These are phyloP conservation scores for Pseudogymnoascus sp. DNA, from an alignment of 2,329 filamentous ascomycete genomes.

Conservation along the genomic window DNA sequence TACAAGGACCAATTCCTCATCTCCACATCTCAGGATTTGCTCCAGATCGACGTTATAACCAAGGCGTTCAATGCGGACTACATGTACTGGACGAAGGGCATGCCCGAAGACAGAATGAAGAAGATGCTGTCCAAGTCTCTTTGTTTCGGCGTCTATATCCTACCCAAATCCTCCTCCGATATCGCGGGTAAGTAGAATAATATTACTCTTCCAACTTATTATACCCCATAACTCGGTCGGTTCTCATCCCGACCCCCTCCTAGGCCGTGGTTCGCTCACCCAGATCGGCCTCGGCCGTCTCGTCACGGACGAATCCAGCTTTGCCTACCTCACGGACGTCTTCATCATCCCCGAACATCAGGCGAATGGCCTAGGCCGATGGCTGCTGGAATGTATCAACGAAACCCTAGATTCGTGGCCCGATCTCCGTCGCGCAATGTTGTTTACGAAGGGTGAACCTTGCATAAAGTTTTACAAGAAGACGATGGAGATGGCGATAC, in stretches of 20 bases:
- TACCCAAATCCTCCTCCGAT: conserved; percentile 23
- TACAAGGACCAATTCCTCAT: conserved; percentile 48
- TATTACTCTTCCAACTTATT: conserved; percentile 13
- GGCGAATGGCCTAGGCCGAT: conserved; percentile 53
- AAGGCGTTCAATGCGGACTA: conserved; percentile 47
- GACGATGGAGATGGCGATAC: conserved; percentile 19
- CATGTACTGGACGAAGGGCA: conserved; percentile 53
- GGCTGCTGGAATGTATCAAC: conserved; percentile 54
- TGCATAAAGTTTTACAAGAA: conserved; percentile 21
- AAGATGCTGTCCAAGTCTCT: conserved; percentile 50
- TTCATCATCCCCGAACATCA: conserved; percentile 55
- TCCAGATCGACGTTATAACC: conserved; percentile 48
- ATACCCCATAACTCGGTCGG: neutral
- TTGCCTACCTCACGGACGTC: conserved; percentile 63
- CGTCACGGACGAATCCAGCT: conserved; percentile 61
- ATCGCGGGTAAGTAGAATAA: conserved; percentile 22
- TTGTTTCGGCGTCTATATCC: conserved; percentile 49
- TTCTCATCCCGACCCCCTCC: neutral
- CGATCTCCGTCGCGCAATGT: conserved; percentile 52
- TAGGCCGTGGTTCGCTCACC: conserved; percentile 16
- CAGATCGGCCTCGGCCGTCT: conserved; percentile 52
- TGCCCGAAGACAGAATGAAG: conserved; percentile 41
- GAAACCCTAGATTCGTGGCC: conserved; percentile 51
- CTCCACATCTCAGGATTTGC: conserved; percentile 50
- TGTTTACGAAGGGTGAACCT: conserved; percentile 38